A percentile compares a stretch with the other conserved stretches of the same genome.
These are phyloP conservation scores for Austroboletus olivaceoglutinosus DNA, from an alignment of 1,284 basidiomycete species.

Conservation along the genomic window DNA sequence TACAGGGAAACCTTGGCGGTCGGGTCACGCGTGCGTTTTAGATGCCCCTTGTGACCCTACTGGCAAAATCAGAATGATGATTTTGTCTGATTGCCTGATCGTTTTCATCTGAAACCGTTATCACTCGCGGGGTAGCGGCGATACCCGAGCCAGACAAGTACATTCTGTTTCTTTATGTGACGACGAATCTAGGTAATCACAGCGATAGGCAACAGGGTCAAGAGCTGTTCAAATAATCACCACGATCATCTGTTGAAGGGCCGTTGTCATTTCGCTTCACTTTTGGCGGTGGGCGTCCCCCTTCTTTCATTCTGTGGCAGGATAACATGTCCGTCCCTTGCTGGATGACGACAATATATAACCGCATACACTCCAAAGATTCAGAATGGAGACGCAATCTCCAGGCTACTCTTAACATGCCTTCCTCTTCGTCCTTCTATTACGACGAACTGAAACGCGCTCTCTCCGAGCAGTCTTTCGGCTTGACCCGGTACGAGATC, in stretches of 20 bases:
- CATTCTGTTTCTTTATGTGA: conserved; percentile 11
- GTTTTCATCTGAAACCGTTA: conserved; percentile 3
- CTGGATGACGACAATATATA: conserved; percentile 35
- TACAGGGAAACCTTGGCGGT: background rate
- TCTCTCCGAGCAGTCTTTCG: conserved; percentile 58
- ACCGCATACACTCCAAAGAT: conserved; percentile 12
- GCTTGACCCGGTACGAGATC: conserved; percentile 49
- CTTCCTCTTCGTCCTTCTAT: conserved; percentile 40
- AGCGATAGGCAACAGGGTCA: conserved; percentile 33
- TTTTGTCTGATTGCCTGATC: conserved; percentile 15
- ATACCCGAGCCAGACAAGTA: conserved; percentile 14
- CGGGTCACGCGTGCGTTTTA: conserved; percentile 5
- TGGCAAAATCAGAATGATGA: conserved; percentile 14
- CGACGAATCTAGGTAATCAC: conserved; percentile 13
- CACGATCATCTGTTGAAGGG: conserved; percentile 19
- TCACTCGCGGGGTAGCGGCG: conserved; percentile 20
- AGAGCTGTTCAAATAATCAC: conserved; percentile 16
- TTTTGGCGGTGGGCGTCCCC: conserved; percentile 9
- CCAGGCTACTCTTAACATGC: conserved; percentile 17
- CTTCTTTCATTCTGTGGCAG: conserved; percentile 4
- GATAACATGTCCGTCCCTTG: conserved; percentile 26
- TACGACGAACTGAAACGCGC: conserved; percentile 51
- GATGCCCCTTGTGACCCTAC: conserved; percentile 19
- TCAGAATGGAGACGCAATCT: conserved; percentile 16
- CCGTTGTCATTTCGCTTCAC: conserved; percentile 15